These are phyloP conservation scores for Lentinus brumalis DNA, from an alignment of 768 basidiomycete genomes.

Conservation along the genomic window DNA sequence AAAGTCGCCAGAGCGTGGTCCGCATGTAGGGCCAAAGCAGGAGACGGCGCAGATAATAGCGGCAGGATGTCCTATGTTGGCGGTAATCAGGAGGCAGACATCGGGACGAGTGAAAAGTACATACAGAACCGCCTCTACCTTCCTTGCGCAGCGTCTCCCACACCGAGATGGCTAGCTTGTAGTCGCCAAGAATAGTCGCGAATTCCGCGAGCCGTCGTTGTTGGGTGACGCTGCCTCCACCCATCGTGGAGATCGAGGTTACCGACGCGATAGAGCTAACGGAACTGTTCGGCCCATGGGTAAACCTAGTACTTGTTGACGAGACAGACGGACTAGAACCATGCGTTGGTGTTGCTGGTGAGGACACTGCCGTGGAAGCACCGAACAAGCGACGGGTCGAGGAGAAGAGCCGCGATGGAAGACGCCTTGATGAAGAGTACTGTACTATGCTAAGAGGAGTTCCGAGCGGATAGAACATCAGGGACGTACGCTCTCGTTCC, in stretches of 20 bases:
- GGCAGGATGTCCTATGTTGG: conserved; percentile 76
- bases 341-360: conserved; percentile 40
- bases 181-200: conserved; percentile 89
- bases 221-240: conserved; percentile 54
- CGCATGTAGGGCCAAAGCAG: conserved; percentile 59
- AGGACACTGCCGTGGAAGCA: conserved; percentile 41
- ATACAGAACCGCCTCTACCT: conserved; percentile 81
- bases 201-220: conserved; percentile 94
- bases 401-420: conserved; percentile 85
- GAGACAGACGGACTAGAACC: conserved; percentile 41
- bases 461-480: neutral
- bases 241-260: conserved; percentile 22
- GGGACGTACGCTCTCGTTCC: conserved; percentile 79
- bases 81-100: neutral
- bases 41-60: conserved; percentile 66
- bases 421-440: conserved; percentile 73
- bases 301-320: conserved; percentile 27
- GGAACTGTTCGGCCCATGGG: conserved; percentile 34
- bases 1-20: conserved; percentile 58
- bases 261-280: conserved; percentile 31
- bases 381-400: conserved; percentile 86
- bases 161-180: conserved; percentile 75
- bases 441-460: conserved; percentile 26
- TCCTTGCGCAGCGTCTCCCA: conserved; percentile 92
- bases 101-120: conserved; percentile 29